Percentiles rank a stretch among this genome's conserved stretches.
These are phyloP conservation scores for Fusarium acutatum DNA, from an alignment of 2,329 filamentous ascomycete species.

Conservation along the genomic window DNA sequence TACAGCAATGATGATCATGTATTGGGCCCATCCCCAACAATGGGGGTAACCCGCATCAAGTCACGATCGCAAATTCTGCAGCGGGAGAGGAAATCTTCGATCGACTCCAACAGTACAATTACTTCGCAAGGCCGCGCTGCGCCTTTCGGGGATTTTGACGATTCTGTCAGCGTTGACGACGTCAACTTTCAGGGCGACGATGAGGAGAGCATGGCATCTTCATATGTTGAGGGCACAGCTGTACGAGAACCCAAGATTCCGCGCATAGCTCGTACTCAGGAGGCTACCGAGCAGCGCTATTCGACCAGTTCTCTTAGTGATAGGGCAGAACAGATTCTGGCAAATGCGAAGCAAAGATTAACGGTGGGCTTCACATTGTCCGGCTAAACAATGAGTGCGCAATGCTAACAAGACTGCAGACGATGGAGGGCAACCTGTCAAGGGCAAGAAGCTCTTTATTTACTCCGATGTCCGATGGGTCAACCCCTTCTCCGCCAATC, in stretches of 20 bases:
- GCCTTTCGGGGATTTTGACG: slow-evolving; percentile 70
- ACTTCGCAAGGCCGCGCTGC: slow-evolving; percentile 59
- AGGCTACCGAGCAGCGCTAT: slow-evolving; percentile 62
- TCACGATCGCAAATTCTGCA: slow-evolving; percentile 54
- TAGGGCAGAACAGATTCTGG: slow-evolving; percentile 87
- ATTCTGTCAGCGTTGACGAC: slow-evolving; percentile 68
- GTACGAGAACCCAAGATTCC: slow-evolving; percentile 30
- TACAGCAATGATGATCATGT: slow-evolving; percentile 47
- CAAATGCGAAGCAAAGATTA: slow-evolving; percentile 88
- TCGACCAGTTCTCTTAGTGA: slow-evolving; percentile 81
- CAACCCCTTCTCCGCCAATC: slow-evolving; percentile 62
- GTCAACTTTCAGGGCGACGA: slow-evolving; percentile 74
- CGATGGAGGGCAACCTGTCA: slow-evolving; percentile 91
- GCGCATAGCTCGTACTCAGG: slow-evolving; percentile 22
- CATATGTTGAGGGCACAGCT: slow-evolving; percentile 58
- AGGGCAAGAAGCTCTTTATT: slow-evolving; percentile 77
- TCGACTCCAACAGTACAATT: slow-evolving; percentile 69
- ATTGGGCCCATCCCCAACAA: slow-evolving; percentile 56
- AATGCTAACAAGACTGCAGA: slow-evolving; percentile 58
- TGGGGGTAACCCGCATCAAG: slow-evolving; percentile 53
- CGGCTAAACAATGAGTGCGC: not conserved
- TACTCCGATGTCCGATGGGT: slow-evolving; percentile 55
- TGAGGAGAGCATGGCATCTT: slow-evolving; percentile 71
- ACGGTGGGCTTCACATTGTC: slow-evolving; percentile 67
- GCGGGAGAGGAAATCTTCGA: slow-evolving; percentile 62